Evolutionary conservation across 108 stramenopile species (phyloP), one percentile per base, ranked within the genome.

Genomic region (Nitzschia palea): DNA sequence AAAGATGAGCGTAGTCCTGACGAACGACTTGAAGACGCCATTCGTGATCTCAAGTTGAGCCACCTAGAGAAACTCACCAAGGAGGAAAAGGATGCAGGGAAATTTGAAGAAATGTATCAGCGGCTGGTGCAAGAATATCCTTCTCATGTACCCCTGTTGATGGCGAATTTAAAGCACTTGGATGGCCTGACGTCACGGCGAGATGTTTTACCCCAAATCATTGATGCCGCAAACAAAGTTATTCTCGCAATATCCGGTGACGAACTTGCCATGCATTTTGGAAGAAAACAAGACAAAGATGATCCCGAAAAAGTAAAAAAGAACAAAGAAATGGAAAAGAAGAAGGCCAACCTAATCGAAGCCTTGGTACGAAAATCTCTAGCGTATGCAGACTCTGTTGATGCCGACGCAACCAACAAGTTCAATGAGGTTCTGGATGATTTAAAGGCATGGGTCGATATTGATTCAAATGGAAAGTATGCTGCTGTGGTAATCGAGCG

Each of bases 261-360:
- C 23, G 68, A 74, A 25, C 37, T 84, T 20, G 83, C 77, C 14
- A 35, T 69, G 27, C 79, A 78, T 43, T 82, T 74, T 70, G 80
- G 80, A 2, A 66, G 37, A 31, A 71, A 69, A 28, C 17, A 33
- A 15, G 80, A 82, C 51, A 70, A 69, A 20, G 71, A 72, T 10
- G 78, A 81, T 12, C 61, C 67, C 23, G 31, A 34, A 22, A 27
- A 30, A 42, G 65, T 55, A 9, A 51, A 80, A 63, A 47, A 71
- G 33, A 58, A 66, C 33, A 80, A 84, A 36, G 83, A 84, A 36
- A 71, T 78, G 74, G 73, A 80, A 27, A 68, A 73, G 61, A 74
- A 67, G 58, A 84, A 80, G 52, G 27, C 12, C 8, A 28, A 55
- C 23, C 53, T 84, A 40, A 33, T 70, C 15, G 83, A 84, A 37